phyloP scores from a whole-genome alignment of 257 asterid species.

The Echites panduratus region DNA sequence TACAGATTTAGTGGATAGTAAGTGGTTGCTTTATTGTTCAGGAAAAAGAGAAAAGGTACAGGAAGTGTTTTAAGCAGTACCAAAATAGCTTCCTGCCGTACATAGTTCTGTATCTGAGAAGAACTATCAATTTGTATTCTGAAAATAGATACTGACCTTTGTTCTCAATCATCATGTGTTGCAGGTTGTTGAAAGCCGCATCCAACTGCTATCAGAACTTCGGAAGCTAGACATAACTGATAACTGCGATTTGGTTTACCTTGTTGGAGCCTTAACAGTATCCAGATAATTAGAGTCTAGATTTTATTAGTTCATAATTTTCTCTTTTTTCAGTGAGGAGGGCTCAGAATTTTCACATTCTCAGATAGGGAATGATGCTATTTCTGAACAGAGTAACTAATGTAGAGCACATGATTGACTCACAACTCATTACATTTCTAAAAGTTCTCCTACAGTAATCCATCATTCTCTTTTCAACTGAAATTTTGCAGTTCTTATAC shows the following conservation, averaged over 20 bases:
- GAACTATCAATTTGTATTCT: neutral
- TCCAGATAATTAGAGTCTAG: slow-evolving; percentile 32
- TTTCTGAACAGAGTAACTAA: neutral
- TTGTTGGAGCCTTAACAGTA: slow-evolving; percentile 62
- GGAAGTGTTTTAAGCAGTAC: neutral
- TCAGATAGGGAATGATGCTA: neutral
- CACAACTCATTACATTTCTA: neutral
- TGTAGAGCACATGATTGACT: no score
- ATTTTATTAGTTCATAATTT: neutral
- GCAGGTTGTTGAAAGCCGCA: slow-evolving; percentile 91
- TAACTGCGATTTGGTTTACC: slow-evolving; percentile 45
- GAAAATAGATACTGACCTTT: neutral
- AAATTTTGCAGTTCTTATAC: neutral
- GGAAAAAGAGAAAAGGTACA: neutral
- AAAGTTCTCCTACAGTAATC: neutral
- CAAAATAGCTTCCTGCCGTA: neutral
- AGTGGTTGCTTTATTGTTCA: neutral
- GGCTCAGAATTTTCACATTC: neutral
- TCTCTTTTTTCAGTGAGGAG: neutral
- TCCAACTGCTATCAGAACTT: slow-evolving; percentile 59
- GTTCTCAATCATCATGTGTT: slow-evolving; percentile 8
- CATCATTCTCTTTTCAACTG: neutral
- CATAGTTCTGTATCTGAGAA: neutral
- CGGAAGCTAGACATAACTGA: slow-evolving; percentile 48
- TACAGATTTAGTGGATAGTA: neutral